Percentiles rank a stretch among this genome's conserved stretches.
Conservation (phyloP, 2,329 filamentous ascomycete genomes). For the Ascochyta viciae-villosae region DNA sequence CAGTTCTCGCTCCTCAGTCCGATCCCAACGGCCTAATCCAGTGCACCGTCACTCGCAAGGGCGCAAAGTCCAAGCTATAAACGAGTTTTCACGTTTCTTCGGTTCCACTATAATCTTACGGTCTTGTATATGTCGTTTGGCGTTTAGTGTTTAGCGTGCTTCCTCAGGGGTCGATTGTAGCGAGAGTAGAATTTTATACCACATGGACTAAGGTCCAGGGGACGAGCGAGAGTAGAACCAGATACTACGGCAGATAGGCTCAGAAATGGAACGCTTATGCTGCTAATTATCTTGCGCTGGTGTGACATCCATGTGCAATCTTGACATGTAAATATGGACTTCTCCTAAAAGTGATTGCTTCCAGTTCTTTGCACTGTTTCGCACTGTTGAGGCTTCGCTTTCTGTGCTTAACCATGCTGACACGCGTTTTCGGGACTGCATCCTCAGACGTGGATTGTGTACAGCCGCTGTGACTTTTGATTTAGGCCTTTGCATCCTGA, state of each 20-base stretch:
- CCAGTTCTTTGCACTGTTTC: too few species aligned
- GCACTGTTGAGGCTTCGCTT: neutral
- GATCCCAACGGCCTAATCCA: conserved; percentile 95
- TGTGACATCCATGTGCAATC: neutral
- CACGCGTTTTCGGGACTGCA: neutral
- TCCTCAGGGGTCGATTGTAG: conserved; percentile 19
- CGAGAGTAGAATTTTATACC: conserved; percentile 42
- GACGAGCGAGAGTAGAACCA: conserved; percentile 27
- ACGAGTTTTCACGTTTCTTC: conserved; percentile 1
- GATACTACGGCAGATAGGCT: neutral
- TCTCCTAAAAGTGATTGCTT: too few species aligned
- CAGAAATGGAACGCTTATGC: neutral
- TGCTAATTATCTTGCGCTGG: neutral
- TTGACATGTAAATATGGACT: too few species aligned
- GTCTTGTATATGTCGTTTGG: conserved; percentile 25
- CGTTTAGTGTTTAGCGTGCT: conserved; percentile 18
- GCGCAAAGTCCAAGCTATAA: conserved; percentile 53
- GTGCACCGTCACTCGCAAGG: conserved; percentile 78
- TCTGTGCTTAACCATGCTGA: neutral
- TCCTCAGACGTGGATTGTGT: too few species aligned
- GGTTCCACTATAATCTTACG: conserved; percentile 14
- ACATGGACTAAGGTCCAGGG: conserved; percentile 20
- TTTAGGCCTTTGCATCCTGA: too few species aligned
- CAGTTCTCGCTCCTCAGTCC: conserved; percentile 92
- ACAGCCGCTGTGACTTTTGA: too few species aligned